These are phyloP conservation scores for Coemansia guatemalensis DNA, from an alignment of 192 early-diverging fungal species.

Conservation along the genomic window DNA sequence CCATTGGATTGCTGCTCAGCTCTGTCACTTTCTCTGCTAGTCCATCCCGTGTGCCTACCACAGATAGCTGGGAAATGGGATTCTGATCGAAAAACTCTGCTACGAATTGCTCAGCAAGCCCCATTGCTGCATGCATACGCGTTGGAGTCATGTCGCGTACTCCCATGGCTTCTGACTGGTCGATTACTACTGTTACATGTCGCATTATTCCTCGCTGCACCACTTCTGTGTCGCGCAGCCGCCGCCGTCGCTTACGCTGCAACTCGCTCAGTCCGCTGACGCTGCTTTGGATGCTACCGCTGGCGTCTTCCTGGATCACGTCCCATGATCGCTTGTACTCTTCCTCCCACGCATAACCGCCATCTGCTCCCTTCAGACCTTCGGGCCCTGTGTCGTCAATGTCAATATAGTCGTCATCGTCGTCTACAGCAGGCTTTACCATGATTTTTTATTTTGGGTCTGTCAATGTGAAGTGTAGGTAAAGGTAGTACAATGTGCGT, in stretches of 20 bases:
- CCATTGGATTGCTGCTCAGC: conserved; percentile 80
- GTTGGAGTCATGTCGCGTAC: conserved; percentile 84
- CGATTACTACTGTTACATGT: conserved; percentile 79
- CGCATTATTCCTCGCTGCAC: conserved; percentile 84
- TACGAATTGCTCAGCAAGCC: conserved; percentile 68
- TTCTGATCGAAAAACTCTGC: conserved; percentile 96
- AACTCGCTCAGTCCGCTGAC: conserved; percentile 68
- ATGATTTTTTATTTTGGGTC: no score
- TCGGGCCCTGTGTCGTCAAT: conserved; percentile 48
- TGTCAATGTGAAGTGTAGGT: no score
- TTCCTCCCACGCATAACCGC: conserved; percentile 91
- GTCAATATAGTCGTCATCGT: conserved; percentile 50
- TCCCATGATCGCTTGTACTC: conserved; percentile 98
- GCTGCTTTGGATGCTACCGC: conserved; percentile 74
- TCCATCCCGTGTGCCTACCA: conserved; percentile 83
- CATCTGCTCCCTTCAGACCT: conserved; percentile 46
- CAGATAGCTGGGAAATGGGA: conserved; percentile 83
- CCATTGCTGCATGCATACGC: conserved; percentile 72
- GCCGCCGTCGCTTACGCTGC: conserved; percentile 60
- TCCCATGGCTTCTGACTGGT: conserved; percentile 81
- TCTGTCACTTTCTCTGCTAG: conserved; percentile 84
- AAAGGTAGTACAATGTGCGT: no score
- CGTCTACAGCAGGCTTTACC: not conserved
- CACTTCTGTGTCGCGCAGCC: conserved; percentile 65
- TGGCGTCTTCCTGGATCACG: conserved; percentile 82